Percentiles rank a stretch among this genome's conserved stretches.
These are phyloP conservation scores for Fusarium udum DNA, from an alignment of 2,329 filamentous ascomycete species.

Conservation along the genomic window DNA sequence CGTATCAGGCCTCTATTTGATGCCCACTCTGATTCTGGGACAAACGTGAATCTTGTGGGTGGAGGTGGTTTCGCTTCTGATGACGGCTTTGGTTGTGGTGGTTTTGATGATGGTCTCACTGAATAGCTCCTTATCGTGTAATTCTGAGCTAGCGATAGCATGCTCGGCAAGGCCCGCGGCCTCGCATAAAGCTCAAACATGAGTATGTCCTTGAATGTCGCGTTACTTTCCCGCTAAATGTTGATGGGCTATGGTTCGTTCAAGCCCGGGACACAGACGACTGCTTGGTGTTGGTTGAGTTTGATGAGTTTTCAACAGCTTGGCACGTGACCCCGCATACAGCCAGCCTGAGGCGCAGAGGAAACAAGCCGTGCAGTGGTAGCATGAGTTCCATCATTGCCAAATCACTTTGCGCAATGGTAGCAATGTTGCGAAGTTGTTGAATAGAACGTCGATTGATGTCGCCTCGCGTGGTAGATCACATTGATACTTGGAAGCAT, in stretches of 20 bases:
- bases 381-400: not conserved
- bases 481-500: not conserved
- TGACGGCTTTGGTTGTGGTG: not conserved
- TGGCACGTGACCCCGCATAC: slow-evolving; percentile 9
- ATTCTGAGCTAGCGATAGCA: not conserved
- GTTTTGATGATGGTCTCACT: not conserved
- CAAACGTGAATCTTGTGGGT: not conserved
- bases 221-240: not conserved
- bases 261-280: not conserved
- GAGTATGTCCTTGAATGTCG: not conserved
- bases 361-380: not conserved
- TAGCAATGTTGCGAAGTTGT: not conserved
- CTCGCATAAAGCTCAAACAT: slow-evolving; percentile 7
- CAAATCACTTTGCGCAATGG: not conserved
- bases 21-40: not conserved
- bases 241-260: not conserved
- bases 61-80: not conserved
- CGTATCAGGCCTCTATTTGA: not conserved
- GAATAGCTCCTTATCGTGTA: not conserved
- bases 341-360: not conserved
- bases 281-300: not conserved
- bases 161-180: not conserved
- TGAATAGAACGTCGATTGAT: not conserved
- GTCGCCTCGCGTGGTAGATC: not conserved
- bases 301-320: not conserved